Conservation (phyloP, 2,329 filamentous ascomycete species). For the Ophiocordyceps australis region DNA sequence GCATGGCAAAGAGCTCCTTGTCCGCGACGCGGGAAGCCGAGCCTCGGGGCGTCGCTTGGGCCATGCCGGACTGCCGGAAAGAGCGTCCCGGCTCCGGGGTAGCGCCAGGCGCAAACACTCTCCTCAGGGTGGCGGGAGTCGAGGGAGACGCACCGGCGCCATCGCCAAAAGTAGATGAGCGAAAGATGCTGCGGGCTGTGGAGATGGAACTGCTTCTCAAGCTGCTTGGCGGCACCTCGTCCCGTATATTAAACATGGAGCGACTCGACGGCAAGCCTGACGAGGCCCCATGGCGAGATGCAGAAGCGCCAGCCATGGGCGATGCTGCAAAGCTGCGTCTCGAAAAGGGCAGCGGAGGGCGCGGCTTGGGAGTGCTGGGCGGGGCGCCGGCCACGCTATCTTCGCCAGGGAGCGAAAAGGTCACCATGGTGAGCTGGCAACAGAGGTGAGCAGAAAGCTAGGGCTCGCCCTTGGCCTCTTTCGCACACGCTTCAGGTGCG, state of each 20-base stretch:
- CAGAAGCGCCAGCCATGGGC: constrained; percentile 16
- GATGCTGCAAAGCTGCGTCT: constrained; percentile 21
- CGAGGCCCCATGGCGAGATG: constrained; percentile 18
- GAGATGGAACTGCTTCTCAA: constrained; percentile 16
- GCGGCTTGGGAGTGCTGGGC: constrained; percentile 18
- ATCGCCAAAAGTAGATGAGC: constrained; percentile 17
- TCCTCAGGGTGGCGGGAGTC: constrained; percentile 24
- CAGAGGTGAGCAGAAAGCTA: neutral
- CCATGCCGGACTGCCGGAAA: constrained; percentile 24
- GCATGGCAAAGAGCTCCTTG: constrained; percentile 37
- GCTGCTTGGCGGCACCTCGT: constrained; percentile 15
- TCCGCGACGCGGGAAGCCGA: constrained; percentile 28
- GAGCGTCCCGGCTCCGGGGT: constrained; percentile 24
- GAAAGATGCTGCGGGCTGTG: constrained; percentile 21
- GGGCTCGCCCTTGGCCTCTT: neutral
- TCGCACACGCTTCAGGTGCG: too few species aligned
- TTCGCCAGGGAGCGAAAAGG: constrained; percentile 19
- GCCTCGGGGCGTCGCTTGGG: constrained; percentile 27
- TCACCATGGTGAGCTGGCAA: constrained; percentile 12
- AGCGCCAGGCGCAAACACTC: constrained; percentile 24
- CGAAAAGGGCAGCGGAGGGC: constrained; percentile 22
- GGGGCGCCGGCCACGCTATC: constrained; percentile 11
- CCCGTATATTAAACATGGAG: constrained; percentile 12
- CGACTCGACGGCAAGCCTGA: constrained; percentile 11
- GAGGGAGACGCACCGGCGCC: constrained; percentile 25